Base-by-base conservation (phyloP, 2,329 filamentous ascomycete genomes). In the Arthrobotrys iridis region DNA sequence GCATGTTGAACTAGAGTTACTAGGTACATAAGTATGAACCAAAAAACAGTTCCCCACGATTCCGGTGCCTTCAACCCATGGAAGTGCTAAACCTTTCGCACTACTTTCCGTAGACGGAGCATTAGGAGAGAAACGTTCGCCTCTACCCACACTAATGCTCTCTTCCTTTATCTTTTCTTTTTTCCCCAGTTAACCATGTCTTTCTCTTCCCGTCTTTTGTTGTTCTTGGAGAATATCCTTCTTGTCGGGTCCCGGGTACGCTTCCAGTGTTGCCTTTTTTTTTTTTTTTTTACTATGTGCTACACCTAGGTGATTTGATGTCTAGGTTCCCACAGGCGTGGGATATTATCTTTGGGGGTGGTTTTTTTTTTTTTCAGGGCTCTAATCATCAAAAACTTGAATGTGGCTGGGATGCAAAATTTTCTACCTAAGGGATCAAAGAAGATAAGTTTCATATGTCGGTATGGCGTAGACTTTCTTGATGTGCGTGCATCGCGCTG, bases 221-320 rank as follows among this genome's bases (percentile, higher is more conserved):
- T 77, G 76, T 77, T 65, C 41, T 72, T 62, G 35, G 52, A 55
- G 41, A 24, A 66, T 55, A 65, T 60, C 59, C 59, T 65, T 50
- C 66, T 70, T 45, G 40, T 62, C 76, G 77, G 77, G 72, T 77
- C 64, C 76, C 62, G 77, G 73, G 76, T 71, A 71, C 62, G 58
- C 72, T 77, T 75, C 68, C 67, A 74, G 77, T 66, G 76, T 67
- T 72, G 68, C 59, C 58, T 70, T 71, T 77, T 78, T 72, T 75
- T 76, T 77, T 77, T 77, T 57, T 66, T 72, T 64, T 76, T 62
- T 77, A 13, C 28, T 26, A 40, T 45, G 63, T 78, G 72, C 71
- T 72, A 77, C 68, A 60, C n/a, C n/a, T n/a, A n/a, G n/a, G n/a
- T n/a, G n/a, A n/a, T n/a, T n/a, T n/a, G 63, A 67, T 70, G 46